A percentile compares a stretch with the other conserved stretches of the same genome.
These are phyloP conservation scores for Podospora bellae-mahoneyi DNA, from an alignment of 495 filamentous ascomycete species.

Conservation along the genomic window DNA sequence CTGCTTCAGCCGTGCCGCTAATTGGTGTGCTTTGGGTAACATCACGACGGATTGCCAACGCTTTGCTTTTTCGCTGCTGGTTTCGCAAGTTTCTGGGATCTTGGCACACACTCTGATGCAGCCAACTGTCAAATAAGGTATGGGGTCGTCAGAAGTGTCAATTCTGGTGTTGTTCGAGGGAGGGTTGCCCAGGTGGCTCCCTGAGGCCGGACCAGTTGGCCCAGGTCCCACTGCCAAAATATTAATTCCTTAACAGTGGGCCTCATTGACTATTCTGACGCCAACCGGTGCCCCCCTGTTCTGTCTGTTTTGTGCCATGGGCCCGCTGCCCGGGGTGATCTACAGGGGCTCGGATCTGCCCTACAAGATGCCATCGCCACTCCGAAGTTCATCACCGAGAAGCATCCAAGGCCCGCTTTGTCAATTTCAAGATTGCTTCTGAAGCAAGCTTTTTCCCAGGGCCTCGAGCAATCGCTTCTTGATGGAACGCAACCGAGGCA, in stretches of 20 bases:
- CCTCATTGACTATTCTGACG: no score
- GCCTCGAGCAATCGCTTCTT: constrained; percentile 42
- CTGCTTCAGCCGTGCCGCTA: constrained; percentile 17
- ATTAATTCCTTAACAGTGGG: no score
- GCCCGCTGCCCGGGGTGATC: constrained; percentile 17
- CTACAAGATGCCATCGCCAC: constrained; percentile 11
- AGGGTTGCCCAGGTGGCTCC: no score
- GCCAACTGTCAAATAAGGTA: not conserved
- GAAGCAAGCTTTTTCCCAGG: constrained; percentile 43
- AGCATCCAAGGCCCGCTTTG: constrained; percentile 17
- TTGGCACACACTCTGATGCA: not conserved
- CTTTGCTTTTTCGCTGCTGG: constrained; percentile 1
- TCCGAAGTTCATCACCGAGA: constrained; percentile 11
- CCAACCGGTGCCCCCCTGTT: not conserved
- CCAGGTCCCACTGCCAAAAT: no score
- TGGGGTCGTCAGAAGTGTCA: no score
- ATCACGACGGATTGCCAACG: not conserved
- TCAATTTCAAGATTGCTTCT: constrained; percentile 29
- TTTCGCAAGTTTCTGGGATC: not conserved
- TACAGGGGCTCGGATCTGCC: constrained; percentile 15
- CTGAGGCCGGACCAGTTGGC: no score
- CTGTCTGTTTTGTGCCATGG: constrained; percentile 10
- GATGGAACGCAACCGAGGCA: constrained; percentile 44
- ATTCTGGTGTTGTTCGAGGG: no score
- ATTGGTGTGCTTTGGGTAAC: not conserved